Percentiles rank a stretch among this genome's conserved stretches.
phyloP scores from a whole-genome alignment of 2,329 filamentous ascomycete genomes.

The Microdochium bolleyi region DNA sequence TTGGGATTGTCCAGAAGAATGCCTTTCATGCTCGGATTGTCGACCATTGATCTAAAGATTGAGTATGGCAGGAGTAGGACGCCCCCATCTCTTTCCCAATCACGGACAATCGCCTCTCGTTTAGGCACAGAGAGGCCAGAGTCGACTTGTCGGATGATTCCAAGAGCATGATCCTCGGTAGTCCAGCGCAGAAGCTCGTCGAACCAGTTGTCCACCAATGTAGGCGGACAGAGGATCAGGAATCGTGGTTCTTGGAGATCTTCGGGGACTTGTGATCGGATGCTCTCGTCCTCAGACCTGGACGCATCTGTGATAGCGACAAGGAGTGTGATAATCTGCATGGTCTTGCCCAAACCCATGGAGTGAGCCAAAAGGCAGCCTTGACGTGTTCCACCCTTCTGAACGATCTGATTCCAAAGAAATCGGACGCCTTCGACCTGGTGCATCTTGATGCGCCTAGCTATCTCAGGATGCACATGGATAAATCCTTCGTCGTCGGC shows the following conservation, averaged over 20 bases:
- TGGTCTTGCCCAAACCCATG: slow-evolving; percentile 89
- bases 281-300: slow-evolving; percentile 43
- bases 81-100: slow-evolving; percentile 61
- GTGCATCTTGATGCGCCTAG: slow-evolving; percentile 62
- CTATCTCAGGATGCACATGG: slow-evolving; percentile 58
- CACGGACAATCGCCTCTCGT: slow-evolving; percentile 36
- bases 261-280: slow-evolving; percentile 60
- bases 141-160: slow-evolving; percentile 48
- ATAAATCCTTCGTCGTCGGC: slow-evolving; percentile 51
- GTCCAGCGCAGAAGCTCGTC: slow-evolving; percentile 71
- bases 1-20: slow-evolving; percentile 54
- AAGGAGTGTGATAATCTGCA: slow-evolving; percentile 83
- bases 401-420: slow-evolving; percentile 78
- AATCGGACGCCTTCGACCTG: slow-evolving; percentile 78
- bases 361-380: slow-evolving; percentile 81
- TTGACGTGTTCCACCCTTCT: slow-evolving; percentile 47
- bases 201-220: slow-evolving; percentile 73
- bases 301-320: slow-evolving; percentile 63
- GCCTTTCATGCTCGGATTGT: slow-evolving; percentile 22
- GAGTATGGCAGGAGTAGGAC: slow-evolving; percentile 71
- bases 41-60: slow-evolving; percentile 45
- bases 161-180: slow-evolving; percentile 42
- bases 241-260: slow-evolving; percentile 55
- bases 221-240: slow-evolving; percentile 68
- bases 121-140: slow-evolving; percentile 21